Evolutionary conservation across 352 stramenopile genomes (phyloP), one percentile per base, ranked within the genome.

Genomic region (Phytopythium vexans): DNA sequence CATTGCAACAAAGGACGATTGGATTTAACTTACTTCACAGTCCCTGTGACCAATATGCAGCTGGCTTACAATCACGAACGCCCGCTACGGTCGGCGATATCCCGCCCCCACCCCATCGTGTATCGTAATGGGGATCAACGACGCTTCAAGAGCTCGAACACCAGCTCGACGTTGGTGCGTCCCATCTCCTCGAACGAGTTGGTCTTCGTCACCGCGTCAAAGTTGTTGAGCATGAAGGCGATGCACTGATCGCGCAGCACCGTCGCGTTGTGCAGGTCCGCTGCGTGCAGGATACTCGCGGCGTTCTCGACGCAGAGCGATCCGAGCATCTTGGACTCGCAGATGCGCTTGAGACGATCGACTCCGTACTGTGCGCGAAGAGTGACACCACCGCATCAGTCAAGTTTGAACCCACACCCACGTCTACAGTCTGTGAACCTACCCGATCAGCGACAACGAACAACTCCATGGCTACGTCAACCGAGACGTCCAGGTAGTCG

Each of bases 101-200:
- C 21, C 21, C 21, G 21, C 21, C 21, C 21, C 21, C 21, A 27
- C 21, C 21, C 21, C 21, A 27, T 27, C 21, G 21, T 27, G 21
- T 27, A 27, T 27, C 21, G 21, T 2, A 27, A 1, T 27, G 21
- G 21, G 21, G 37, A 14, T 58, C 60, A 94, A 49, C 83, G 83
- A 33, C 81, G 83, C 66, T 94, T 94, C 46, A 99, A 73, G 31
- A 99, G 88, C 69, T 99, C 95, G 71, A 99, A 98, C 14, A 99
- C 94, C 27, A 99, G 79, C 49, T 99, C 97, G 54, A 99, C 96
- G 70, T 99, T 99, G 53, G 78, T 97, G 52, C 96, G 73, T 16
- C 95, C 96, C 97, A 99, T 99, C 64, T 99, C 95, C 79, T 99
- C 95, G 76, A 99, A 99, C n/a, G 88, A 74, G 32, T 79, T 58